Conservation (phyloP, 2,329 filamentous ascomycete genomes). For the Mollisia scopiformis region DNA sequence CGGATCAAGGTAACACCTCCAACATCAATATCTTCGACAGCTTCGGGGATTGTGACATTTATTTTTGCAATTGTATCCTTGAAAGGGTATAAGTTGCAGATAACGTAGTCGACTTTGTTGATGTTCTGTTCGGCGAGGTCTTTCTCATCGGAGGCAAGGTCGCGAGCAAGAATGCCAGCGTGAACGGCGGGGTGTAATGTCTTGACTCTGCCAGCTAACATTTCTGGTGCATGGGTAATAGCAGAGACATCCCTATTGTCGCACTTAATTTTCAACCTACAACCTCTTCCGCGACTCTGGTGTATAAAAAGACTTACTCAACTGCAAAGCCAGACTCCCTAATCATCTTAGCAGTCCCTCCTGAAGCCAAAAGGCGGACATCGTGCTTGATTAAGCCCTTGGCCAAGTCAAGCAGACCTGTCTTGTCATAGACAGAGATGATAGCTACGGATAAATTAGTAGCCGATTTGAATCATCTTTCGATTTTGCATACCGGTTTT, state of each 20-base stretch:
- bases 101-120: constrained; percentile 90
- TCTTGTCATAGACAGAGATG: constrained; percentile 98
- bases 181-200: constrained; percentile 88
- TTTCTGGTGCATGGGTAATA: constrained; percentile 96
- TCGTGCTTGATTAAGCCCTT: constrained; percentile 88
- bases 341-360: constrained; percentile 95
- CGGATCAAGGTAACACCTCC: constrained; percentile 95
- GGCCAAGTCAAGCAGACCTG: constrained; percentile 87
- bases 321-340: constrained; percentile 94
- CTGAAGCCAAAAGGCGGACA: constrained; percentile 91
- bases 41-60: constrained; percentile 95
- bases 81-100: constrained; percentile 99
- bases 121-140: constrained; percentile 95
- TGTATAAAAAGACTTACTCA: constrained; percentile 64
- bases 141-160: constrained; percentile 94
- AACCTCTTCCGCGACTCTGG: not conserved
- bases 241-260: constrained; percentile 83
- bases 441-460: constrained; percentile 63
- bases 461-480: not conserved
- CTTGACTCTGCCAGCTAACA: constrained; percentile 92
- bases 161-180: constrained; percentile 85
- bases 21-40: constrained; percentile 98
- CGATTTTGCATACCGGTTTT: constrained; percentile 27
- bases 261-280: not conserved
- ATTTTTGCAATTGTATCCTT: constrained; percentile 97